Evolutionary conservation across 345 rosid species (phyloP).

Genomic region (Arabidopsis thaliana): TAIR10.1 NC_003070.9:20563001-20563500

Average conservation of each 20-base stretch:
- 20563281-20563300: constrained; percentile 66
- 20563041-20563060: constrained; percentile 18
- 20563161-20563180: constrained; percentile 36
- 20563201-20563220: constrained; percentile 11
- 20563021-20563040: constrained; percentile 24
- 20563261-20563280: constrained; percentile 53
- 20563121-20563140: constrained; percentile 60
- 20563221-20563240: constrained; percentile 53
- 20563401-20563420: neutral
- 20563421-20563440: neutral
- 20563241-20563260: constrained; percentile 4
- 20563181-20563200: constrained; percentile 18
- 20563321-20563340: constrained; percentile 43
- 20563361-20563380: constrained; percentile 42
- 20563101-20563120: constrained; percentile 39
- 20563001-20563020: constrained; percentile 33
- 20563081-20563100: constrained; percentile 32
- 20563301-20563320: constrained; percentile 22
- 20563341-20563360: constrained; percentile 41
- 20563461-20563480: constrained; percentile 41
- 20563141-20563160: constrained; percentile 36
- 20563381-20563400: neutral
- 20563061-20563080: constrained; percentile 33
- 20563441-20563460: neutral
- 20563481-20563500: constrained; percentile 39